Evolutionary conservation across 306 rosid genomes (phyloP), one percentile per base, ranked within the genome.

Genomic region (Neltuma alba): DNA sequence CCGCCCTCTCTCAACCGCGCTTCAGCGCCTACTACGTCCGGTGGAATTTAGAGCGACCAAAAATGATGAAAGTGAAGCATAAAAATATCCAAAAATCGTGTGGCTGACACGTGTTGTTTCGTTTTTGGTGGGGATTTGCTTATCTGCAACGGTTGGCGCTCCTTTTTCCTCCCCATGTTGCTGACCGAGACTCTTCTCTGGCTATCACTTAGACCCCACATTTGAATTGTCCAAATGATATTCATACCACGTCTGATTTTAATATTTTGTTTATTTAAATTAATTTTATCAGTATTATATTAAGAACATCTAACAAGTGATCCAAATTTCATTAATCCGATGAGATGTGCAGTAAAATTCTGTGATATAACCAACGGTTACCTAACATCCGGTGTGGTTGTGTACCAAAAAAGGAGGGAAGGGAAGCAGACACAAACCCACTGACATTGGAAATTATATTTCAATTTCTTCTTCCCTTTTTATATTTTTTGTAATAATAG

Each of bases 111-210:
- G 93, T 85, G 93, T 66, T 10, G 72, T 58, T 23, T 44, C 45
- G 73, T 37, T 75, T 73, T 41, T 72, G 75, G 79, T 44, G 67
- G 81, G 73, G 86, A 86, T 86, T 84, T 89, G 74, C 93, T 94
- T 94, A 94, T 92, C 97, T 70, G 88, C 79, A 92, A 92, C 72
- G 98, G 84, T 88, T 94, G 98, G 97, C 78, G 89, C 86, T 86
- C 83, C 23, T 6, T 8, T 31, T 27, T 16, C 3, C 25, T 45
- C 47, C 42, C 66, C 2, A 57, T 1, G 20, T 45, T 4, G 2
- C 21, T n/a, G n/a, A n/a, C n/a, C n/a, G n/a, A n/a, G n/a, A n/a
- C n/a, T n/a, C n/a, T n/a, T n/a, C n/a, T n/a, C n/a, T n/a, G n/a
- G n/a, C n/a, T n/a, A n/a, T n/a, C n/a, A 41, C 12, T 16, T 5